phyloP scores from a whole-genome alignment of 2,329 filamentous ascomycete species.

The Arthrobotrys entomopaga region DNA sequence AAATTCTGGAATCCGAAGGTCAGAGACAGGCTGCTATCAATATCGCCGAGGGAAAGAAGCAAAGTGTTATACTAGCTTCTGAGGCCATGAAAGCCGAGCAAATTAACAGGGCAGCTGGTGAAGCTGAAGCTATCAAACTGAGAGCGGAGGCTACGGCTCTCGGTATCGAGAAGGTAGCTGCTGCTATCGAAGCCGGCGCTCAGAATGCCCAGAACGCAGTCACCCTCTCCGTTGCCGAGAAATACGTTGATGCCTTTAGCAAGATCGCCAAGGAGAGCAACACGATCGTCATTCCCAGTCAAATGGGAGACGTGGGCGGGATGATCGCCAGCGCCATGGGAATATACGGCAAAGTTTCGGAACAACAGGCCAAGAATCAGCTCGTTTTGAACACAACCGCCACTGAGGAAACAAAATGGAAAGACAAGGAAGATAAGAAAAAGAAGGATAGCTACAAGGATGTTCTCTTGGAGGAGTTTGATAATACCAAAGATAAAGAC shows the following conservation, averaged over 20 bases:
- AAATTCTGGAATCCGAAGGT: constrained; percentile 96
- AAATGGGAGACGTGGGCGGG: constrained; percentile 92
- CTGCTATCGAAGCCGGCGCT: constrained; percentile 77
- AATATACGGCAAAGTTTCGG: constrained; percentile 91
- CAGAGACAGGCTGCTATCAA: constrained; percentile 98
- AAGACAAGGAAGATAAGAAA: constrained; percentile 56
- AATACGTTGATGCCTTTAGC: constrained; percentile 95
- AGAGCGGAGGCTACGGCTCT: constrained; percentile 85
- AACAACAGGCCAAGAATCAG: constrained; percentile 74
- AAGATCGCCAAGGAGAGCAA: constrained; percentile 95
- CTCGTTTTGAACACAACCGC: constrained; percentile 67
- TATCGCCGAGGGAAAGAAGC: constrained; percentile 96
- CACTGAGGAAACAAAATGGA: constrained; percentile 62
- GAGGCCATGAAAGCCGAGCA: constrained; percentile 89
- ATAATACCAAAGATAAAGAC: constrained; percentile 53
- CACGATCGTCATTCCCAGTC: constrained; percentile 92
- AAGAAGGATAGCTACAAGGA: constrained; percentile 56
- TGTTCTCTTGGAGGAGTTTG: constrained; percentile 57
- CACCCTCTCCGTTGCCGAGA: constrained; percentile 89
- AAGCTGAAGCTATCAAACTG: constrained; percentile 90
- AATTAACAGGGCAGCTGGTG: constrained; percentile 91
- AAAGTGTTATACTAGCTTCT: constrained; percentile 93
- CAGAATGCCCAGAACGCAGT: constrained; percentile 83
- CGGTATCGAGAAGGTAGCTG: constrained; percentile 87
- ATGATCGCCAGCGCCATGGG: constrained; percentile 98